Evolutionary conservation across 2,329 filamentous ascomycete genomes (phyloP), one percentile per base, ranked within the genome.

Genomic region (Dissoconium aciculare): DNA sequence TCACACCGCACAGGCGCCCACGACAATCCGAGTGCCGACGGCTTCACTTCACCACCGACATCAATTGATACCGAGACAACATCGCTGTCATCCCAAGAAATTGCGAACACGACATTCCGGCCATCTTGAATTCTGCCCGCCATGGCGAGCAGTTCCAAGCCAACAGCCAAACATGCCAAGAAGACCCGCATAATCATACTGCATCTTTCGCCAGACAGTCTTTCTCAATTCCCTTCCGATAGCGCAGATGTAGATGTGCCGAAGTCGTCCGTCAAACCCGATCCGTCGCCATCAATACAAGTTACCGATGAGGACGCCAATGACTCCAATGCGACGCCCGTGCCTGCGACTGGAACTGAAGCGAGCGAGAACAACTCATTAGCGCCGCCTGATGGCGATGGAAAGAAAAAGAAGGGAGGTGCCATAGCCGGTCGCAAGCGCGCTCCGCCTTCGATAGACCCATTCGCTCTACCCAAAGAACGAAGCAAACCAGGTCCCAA

Each of bases 401-500:
- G 65, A 5, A 60, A 65, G 9, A 84, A 81, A 64, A 83, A 81
- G 62, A 85, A 85, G 58, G 60, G 54, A 48, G 57, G 40, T 25
- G 36, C 41, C 11, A 35, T 32, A 17, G 30, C 33, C 16, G 49
- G 45, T n/a, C 38, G 46, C n/a, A 53, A 52, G 38, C 40, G 50
- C 27, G 50, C 52, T 36, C 47, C 51, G 15, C 47, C 52, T 4
- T 45, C 46, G 21, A 52, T 60, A 48, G 80, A 85, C 40, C 48
- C 49, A 11, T 46, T 49, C 30, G 46, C 43, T 10, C 45, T 46
- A 5, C 43, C 43, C 32, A 39, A 43, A 15, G 50, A 53, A 34
- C 33, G 47, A 52, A 79, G 79, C 52, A 91, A 92, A 62, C 87
- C 89, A 5, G 87, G 87, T 5, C 87, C 87, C 0, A 95, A 94